These are phyloP conservation scores for Mychonastes homosphaera DNA, from an alignment of 139 green algal species.

Conservation along the genomic window DNA sequence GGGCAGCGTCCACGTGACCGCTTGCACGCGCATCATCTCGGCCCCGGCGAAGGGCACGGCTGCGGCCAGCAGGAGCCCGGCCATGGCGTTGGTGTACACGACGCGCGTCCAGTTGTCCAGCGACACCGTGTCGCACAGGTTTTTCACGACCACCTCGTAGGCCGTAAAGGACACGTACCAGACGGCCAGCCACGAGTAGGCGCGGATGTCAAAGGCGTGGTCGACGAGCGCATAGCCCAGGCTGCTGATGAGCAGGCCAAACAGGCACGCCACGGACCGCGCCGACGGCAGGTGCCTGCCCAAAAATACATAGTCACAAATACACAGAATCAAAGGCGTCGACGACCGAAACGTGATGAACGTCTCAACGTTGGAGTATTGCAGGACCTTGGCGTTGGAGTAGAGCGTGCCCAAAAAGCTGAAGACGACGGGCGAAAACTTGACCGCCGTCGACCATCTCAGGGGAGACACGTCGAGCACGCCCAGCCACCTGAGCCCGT, in stretches of 20 bases:
- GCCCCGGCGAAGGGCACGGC: constrained; percentile 11
- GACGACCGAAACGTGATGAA: constrained; percentile 72
- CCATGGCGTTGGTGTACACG: constrained; percentile 56
- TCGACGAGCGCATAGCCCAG: constrained; percentile 15
- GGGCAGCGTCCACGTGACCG: constrained; percentile 18
- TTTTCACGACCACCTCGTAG: constrained; percentile 62
- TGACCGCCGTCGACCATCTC: constrained; percentile 23
- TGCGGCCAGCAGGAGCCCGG: constrained; percentile 20
- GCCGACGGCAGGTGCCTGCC: constrained; percentile 41
- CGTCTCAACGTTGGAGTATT: constrained; percentile 67
- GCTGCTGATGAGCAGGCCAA: constrained; percentile 17
- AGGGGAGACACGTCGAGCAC: constrained; percentile 20
- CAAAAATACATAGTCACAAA: constrained; percentile 63
- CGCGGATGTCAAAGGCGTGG: not conserved
- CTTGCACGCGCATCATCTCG: constrained; percentile 20
- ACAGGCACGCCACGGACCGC: constrained; percentile 26
- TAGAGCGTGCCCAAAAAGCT: constrained; percentile 38
- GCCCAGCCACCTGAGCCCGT: not conserved
- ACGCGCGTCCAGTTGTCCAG: constrained; percentile 66
- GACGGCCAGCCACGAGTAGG: constrained; percentile 13
- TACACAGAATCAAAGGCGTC: constrained; percentile 40
- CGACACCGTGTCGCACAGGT: constrained; percentile 30
- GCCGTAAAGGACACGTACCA: constrained; percentile 55
- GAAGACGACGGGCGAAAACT: constrained; percentile 13
- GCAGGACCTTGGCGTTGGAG: constrained; percentile 40